A percentile compares a stretch with the other conserved stretches of the same genome.
Conservation (phyloP, 768 basidiomycete genomes). For the Jaapia argillacea region DNA sequence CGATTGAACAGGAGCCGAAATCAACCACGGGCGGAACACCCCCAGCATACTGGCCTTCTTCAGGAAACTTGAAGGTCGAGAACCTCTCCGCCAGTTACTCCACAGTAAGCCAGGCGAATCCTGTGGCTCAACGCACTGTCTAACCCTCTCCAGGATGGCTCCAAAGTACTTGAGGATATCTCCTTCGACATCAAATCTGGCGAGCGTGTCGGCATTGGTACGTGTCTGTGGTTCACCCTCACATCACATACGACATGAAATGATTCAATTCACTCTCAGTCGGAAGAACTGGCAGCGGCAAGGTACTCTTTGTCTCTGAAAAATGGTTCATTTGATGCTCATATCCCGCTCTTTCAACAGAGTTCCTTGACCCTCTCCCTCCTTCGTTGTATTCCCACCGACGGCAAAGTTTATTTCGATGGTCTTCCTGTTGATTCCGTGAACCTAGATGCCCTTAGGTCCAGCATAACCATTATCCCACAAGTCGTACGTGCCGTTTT, state of each 20-base stretch:
- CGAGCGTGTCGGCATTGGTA: constrained; percentile 44
- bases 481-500: constrained; percentile 21
- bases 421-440: constrained; percentile 27
- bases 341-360: constrained; percentile 21
- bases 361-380: constrained; percentile 43
- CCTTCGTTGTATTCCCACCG: constrained; percentile 37
- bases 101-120: constrained; percentile 1
- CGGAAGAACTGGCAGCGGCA: constrained; percentile 33
- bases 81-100: constrained; percentile 32
- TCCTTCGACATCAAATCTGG: constrained; percentile 43
- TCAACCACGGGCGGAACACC: constrained; percentile 25
- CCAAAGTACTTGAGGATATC: constrained; percentile 46
- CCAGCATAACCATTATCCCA: constrained; percentile 35
- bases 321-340: neutral
- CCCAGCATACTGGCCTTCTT: constrained; percentile 43
- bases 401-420: constrained; percentile 37
- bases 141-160: constrained; percentile 22
- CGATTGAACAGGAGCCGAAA: constrained; percentile 37
- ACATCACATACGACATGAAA: neutral
- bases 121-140: neutral
- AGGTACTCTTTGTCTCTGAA: constrained; percentile 6
- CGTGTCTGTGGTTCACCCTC: neutral
- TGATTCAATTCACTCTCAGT: constrained; percentile 11
- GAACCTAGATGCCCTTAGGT: constrained; percentile 36
- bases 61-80: constrained; percentile 32